These are phyloP conservation scores for Hemerocallis citrina DNA, from an alignment of 106 monocot genomes.

Conservation along the genomic window DNA sequence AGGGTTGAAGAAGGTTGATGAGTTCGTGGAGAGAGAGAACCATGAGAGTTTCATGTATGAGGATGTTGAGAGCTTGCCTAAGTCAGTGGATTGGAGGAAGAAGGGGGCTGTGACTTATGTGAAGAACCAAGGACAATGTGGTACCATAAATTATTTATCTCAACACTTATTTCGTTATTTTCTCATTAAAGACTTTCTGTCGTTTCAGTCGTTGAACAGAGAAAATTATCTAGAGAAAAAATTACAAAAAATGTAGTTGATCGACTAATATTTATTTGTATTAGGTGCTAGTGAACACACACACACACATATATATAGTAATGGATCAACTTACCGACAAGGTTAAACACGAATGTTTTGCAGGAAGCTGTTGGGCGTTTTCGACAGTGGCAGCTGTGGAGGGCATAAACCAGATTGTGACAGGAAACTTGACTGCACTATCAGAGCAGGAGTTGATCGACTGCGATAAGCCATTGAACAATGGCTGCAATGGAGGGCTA, in stretches of 20 bases:
- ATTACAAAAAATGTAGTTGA: no score
- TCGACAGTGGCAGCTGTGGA: conserved; percentile 48
- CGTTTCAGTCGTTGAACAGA: no score
- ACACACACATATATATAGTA: no score
- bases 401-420: conserved; percentile 43
- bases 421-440: conserved; percentile 36
- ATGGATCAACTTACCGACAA: no score
- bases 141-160: conserved; percentile 11
- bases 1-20: conserved; percentile 24
- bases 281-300: no score
- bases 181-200: no score
- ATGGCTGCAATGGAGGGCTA: conserved; percentile 46
- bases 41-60: conserved; percentile 19
- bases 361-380: conserved; percentile 58
- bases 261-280: no score
- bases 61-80: conserved; percentile 21
- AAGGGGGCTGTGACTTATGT: conserved; percentile 42
- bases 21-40: not conserved
- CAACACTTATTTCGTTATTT: no score
- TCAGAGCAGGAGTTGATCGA: conserved; percentile 61
- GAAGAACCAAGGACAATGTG: conserved; percentile 51
- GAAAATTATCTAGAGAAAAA: no score
- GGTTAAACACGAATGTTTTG: not conserved
- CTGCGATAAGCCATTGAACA: conserved; percentile 34
- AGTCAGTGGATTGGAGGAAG: conserved; percentile 48